These are phyloP conservation scores for Cyclotella atomus DNA, from an alignment of 108 stramenopile species.

Conservation along the genomic window DNA sequence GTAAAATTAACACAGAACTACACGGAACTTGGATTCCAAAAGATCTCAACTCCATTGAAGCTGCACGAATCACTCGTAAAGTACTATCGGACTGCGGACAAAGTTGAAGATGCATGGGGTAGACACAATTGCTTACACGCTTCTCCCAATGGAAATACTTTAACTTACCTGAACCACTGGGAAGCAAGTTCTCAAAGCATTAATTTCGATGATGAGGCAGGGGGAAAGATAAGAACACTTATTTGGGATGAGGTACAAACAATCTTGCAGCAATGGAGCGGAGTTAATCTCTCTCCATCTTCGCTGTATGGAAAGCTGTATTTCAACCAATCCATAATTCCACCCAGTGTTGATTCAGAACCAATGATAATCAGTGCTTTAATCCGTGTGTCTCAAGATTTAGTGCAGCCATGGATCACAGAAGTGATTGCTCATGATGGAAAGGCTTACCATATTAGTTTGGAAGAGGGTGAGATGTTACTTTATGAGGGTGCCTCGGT, in stretches of 20 bases:
- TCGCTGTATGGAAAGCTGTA: constrained; percentile 91
- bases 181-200: constrained; percentile 53
- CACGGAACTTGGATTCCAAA: constrained; percentile 74
- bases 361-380: constrained; percentile 90
- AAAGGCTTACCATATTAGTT: constrained; percentile 83
- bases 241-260: constrained; percentile 48
- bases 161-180: constrained; percentile 88
- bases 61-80: constrained; percentile 39
- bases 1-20: too few relatives aligned
- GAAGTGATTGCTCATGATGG: constrained; percentile 93
- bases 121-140: neutral
- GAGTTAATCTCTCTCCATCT: constrained; percentile 71
- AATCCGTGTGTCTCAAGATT: constrained; percentile 83
- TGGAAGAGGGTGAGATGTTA: constrained; percentile 91
- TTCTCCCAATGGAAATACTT: constrained; percentile 34
- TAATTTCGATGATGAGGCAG: constrained; percentile 26
- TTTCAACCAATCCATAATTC: constrained; percentile 63
- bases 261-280: constrained; percentile 84
- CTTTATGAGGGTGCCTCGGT: constrained; percentile 92
- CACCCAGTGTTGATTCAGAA: constrained; percentile 91
- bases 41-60: constrained; percentile 55
- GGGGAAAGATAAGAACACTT: constrained; percentile 13
- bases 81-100: constrained; percentile 34
- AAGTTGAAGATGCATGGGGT: neutral
- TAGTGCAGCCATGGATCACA: constrained; percentile 87